Evolutionary conservation across 805 yeast genomes (phyloP), one percentile per base, ranked within the genome.

Genomic region (Metschnikowia similis): DNA sequence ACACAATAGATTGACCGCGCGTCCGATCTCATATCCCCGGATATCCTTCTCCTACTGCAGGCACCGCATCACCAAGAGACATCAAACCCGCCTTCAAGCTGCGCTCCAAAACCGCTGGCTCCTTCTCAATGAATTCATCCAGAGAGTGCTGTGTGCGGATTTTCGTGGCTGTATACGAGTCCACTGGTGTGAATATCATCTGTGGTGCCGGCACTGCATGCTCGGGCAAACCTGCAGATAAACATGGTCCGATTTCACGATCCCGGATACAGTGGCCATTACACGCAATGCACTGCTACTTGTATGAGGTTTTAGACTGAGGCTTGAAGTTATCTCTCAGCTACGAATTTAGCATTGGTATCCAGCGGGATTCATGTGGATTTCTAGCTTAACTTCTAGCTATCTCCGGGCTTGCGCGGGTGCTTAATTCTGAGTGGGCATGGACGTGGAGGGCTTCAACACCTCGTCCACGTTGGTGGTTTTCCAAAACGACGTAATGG

Each of bases 401-500:
- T 21, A 21, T 21, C 0, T 1, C 4, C 5, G 21, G 21, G 4
- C 21, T 4, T 21, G 21, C 21, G 11, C 13, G 10, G 11, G 13
- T 13, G n/a, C 13, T 16, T 59, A 77, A 44, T 71, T 65, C 50
- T 84, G 89, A 32, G 81, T 80, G 30, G 90, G 90, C 89, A 84
- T 84, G 10, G 81, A 71, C 10, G 86, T 84, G 21, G 82, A 71
- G 10, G 87, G 84, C 62, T 74, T 76, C 55, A 67, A 65, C 37
- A 70, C 64, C 55, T 75, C 76, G 11, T 64, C 70, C 31, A 78
- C 77, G 45, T 74, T 73, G 60, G 75, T 77, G 29, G 80, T 70
- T 59, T 79, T 76, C 91, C 91, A 85, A 53, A 78, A 77, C 30
- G 82, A 66, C 17, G 91, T 85, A 49, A 85, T 84, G 27, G 91